Base-by-base conservation (phyloP, 1,139 yeast species). In the Yamadazyma sp. region DNA sequence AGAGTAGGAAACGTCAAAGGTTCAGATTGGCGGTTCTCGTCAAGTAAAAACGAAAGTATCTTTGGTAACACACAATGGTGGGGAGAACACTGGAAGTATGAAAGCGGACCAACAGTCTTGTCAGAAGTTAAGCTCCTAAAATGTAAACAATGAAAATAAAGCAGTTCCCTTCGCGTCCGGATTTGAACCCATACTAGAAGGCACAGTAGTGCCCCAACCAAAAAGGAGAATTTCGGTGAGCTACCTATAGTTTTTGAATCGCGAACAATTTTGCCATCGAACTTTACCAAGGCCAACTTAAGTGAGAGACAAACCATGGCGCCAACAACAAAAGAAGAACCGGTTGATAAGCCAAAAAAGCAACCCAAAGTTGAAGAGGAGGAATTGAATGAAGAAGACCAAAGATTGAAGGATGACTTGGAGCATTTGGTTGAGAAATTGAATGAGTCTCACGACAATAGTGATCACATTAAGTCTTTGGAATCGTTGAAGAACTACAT, bases 311-410 rank as follows among this genome's bases (percentile, higher is more conserved):
- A 20, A 20, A 20, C 22, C 8, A 40, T 37, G 38, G 40, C 39
- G 18, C 40, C 43, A 22, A 33, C 23, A 17, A 37, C 34, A 25
- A 38, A 33, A 9, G 40, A 39, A 12, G 28, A 35, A 27, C 34
- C 25, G 16, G 12, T 12, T 17, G 34, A 24, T 14, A 32, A 17
- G 15, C 31, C 36, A 25, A 29, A 33, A 31, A 24, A 37, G 20
- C 31, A 40, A 7, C 63, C 42, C 53, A 65, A 43, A 61, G 20
- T 26, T 11, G 49, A 45, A 24, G 74, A 83, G 56, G 96, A 89
- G 59, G 97, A 91, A 58, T 73, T 92, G 45, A 84, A 91, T 31
- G 98, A 91, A 62, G 98, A 92, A 62, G 99, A 94, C 63, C 85
- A 82, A 54, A 87, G 84, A 59, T 75, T 94, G 53, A 92, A 92